Base-by-base conservation (phyloP, 2,329 filamentous ascomycete species). In the Neobulgaria alba region DNA sequence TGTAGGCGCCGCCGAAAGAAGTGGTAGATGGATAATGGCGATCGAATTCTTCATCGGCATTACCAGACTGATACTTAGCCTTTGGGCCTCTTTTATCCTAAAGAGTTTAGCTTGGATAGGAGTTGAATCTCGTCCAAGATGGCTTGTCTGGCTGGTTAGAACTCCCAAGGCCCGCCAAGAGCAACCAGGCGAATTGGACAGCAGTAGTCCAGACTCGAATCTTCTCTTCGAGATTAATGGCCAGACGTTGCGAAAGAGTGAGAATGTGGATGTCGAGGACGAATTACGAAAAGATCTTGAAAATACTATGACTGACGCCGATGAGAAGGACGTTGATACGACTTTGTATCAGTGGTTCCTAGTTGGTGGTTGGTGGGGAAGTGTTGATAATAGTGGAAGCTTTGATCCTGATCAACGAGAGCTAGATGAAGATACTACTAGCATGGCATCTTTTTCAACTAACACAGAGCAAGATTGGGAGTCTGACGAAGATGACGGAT, bases 271-370 rank as follows among this genome's bases (percentile, higher is more conserved):
- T 54, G 79, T 95, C 2, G 90, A 95, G 61, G 70, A 68, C 1
- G 85, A 92, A 58, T 79, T 89, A 51, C 15, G 75, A 75, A 39
- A 70, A 77, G 36, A 65, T 83, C 20, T 61, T 63, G 42, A 67
- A 60, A 33, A 63, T 59, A 41, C 60, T 56, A 55, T 60, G 50
- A 62, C 62, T 35, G 58, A 65, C 12, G 49, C 67, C 5, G 66
- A 78, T 30, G 84, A 92, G 52, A 72, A 74, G 19, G 74, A 76
- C 29, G 67, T 95, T 2, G 82, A 90, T 49, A 71, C 73, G 2
- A 80, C 78, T 43, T 66, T 95, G 2, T 96, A 95, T 59, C 69
- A 70, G 20, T 92, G 89, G 76, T 96, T 87, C 84, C 78, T 83
- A 38, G 69, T 72, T 39, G 87, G 86, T 15, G 87, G 85, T 5